phyloP scores from a whole-genome alignment of 169 alveolate species.

The Eimeria tenella region DNA sequence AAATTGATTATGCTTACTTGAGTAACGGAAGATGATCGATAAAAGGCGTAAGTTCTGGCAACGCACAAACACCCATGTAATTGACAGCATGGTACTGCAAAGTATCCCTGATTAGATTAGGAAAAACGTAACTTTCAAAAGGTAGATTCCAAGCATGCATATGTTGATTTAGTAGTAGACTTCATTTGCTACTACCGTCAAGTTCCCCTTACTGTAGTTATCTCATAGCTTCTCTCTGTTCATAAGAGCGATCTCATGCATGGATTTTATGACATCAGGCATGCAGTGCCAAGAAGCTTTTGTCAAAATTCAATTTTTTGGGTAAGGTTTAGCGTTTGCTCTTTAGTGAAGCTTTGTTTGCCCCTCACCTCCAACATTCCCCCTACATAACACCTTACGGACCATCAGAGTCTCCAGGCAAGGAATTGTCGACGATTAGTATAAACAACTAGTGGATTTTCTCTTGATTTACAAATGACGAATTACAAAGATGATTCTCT shows the following conservation, averaged over 20 bases:
- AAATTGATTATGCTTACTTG: background rate
- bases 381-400: background rate
- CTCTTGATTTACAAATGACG: too few relatives aligned
- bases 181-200: background rate
- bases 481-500: too few relatives aligned
- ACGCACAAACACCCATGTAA: too few relatives aligned
- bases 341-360: constrained; percentile 25
- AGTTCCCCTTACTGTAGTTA: too few relatives aligned
- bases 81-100: background rate
- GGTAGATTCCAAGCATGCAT: too few relatives aligned
- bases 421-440: constrained; percentile 1
- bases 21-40: background rate
- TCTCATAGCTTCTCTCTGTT: too few relatives aligned
- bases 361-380: constrained; percentile 40
- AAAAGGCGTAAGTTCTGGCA: background rate
- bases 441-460: background rate
- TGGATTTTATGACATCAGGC: too few relatives aligned
- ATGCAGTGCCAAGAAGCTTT: background rate
- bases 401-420: background rate
- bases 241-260: too few relatives aligned
- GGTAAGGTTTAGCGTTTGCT: constrained; percentile 28
- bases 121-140: too few relatives aligned
- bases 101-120: too few relatives aligned
- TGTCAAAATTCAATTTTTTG: background rate
- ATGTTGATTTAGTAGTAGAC: too few relatives aligned